Percentiles rank a stretch among this genome's conserved stretches.
phyloP scores from a whole-genome alignment of 495 filamentous ascomycete genomes.

The Daldinia grandis region DNA sequence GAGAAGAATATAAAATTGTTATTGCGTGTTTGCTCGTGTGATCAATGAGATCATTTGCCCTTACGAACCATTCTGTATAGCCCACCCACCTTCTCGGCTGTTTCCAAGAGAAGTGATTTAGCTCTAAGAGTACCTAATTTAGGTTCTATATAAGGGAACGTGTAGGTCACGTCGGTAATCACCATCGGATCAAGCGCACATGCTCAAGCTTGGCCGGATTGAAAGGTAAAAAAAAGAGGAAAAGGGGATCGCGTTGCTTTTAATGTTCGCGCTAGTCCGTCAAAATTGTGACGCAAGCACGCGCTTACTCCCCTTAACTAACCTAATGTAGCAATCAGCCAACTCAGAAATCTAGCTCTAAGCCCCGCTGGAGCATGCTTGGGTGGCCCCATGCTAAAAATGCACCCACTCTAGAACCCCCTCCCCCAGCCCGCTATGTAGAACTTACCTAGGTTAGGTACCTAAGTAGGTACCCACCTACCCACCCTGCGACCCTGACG shows the following conservation, averaged over 20 bases:
- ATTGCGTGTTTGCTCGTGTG: constrained; percentile 26
- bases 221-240: no score
- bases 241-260: no score
- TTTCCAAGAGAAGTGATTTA: neutral
- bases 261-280: neutral
- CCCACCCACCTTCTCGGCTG: neutral
- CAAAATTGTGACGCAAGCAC: constrained; percentile 18
- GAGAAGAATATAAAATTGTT: constrained; percentile 6
- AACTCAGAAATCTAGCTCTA: constrained; percentile 1
- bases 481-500: constrained; percentile 5
- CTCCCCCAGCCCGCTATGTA: constrained; percentile 4
- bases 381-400: constrained; percentile 15
- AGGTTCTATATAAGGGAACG: neutral
- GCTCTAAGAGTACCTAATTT: neutral
- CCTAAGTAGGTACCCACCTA: no score
- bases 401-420: constrained; percentile 10
- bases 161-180: neutral
- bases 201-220: no score
- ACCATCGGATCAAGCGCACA: no score
- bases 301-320: constrained; percentile 14
- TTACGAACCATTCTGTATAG: neutral
- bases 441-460: no score
- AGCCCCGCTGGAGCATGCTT: neutral
- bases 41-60: constrained; percentile 21
- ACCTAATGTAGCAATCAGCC: constrained; percentile 16